phyloP scores from a whole-genome alignment of 169 alveolate genomes.

The Amoebophrya sp. region DNA sequence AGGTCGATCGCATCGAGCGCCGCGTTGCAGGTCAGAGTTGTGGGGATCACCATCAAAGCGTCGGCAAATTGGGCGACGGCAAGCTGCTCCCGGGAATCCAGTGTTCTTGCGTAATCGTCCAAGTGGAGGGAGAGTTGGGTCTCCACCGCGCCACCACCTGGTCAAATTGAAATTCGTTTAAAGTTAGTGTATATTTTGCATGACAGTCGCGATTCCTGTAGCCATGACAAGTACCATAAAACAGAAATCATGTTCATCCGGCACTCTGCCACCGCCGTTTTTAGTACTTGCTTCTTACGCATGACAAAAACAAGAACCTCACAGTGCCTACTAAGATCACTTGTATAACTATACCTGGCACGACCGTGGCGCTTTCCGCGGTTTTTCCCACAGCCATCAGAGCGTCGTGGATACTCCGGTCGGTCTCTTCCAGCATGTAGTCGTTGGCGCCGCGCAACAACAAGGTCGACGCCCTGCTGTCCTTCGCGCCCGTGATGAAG shows the following conservation, averaged over 20 bases:
- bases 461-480: conserved; percentile 55
- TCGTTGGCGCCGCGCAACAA: conserved; percentile 92
- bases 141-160: conserved; percentile 99
- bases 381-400: conserved; percentile 79
- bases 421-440: conserved; percentile 92
- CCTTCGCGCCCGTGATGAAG: conserved; percentile 87
- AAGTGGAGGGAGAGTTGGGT: conserved; percentile 91
- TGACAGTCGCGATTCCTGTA: not conserved
- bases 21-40: conserved; percentile 97
- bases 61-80: conserved; percentile 99
- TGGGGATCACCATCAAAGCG: conserved; percentile 93
- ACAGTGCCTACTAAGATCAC: not conserved
- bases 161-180: conserved; percentile 61
- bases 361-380: not conserved
- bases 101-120: conserved; percentile 92
- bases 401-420: conserved; percentile 96
- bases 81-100: conserved; percentile 89
- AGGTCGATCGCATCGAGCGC: conserved; percentile 72
- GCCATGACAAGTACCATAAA: too few relatives aligned
- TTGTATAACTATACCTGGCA: not conserved
- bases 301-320: not conserved
- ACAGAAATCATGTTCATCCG: too few relatives aligned
- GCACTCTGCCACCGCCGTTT: conserved; percentile 42
- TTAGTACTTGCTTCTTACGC: conserved; percentile 34
- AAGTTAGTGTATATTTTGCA: not conserved